A percentile compares a stretch with the other conserved stretches of the same genome.
Evolutionary conservation across 768 basidiomycete species (phyloP).

Genomic region (Collybiopsis luxurians): DNA sequence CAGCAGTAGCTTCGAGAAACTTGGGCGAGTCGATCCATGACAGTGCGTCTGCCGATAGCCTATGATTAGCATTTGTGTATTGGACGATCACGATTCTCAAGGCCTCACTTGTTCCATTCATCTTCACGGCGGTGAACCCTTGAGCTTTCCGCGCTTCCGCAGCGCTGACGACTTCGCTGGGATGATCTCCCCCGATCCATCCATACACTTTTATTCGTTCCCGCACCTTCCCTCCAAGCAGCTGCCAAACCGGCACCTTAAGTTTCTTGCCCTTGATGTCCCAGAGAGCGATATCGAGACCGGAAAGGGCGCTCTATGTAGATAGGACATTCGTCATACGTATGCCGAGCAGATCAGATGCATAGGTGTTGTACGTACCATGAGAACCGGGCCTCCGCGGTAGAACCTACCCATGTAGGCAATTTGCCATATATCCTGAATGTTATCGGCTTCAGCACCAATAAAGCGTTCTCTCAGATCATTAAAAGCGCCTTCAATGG

Average conservation of each 20-base stretch:
- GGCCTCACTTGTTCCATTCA: constrained; percentile 58
- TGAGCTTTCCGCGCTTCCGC: constrained; percentile 54
- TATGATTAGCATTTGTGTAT: not conserved
- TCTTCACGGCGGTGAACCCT: constrained; percentile 71
- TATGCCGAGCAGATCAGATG: not conserved
- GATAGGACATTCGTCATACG: no score
- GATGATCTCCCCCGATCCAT: constrained; percentile 58
- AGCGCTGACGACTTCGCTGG: constrained; percentile 47
- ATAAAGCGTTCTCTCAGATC: constrained; percentile 61
- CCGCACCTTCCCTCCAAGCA: constrained; percentile 69
- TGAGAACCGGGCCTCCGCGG: constrained; percentile 67
- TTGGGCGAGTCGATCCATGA: constrained; percentile 63
- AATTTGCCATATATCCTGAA: constrained; percentile 72
- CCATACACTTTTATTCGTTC: constrained; percentile 57
- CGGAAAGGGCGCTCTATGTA: constrained; percentile 48
- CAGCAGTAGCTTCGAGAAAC: constrained; percentile 46
- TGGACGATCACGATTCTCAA: not conserved
- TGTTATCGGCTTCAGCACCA: constrained; percentile 59
- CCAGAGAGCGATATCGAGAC: constrained; percentile 71
- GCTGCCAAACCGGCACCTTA: constrained; percentile 61
- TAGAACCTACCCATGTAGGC: constrained; percentile 71
- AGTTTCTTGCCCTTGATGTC: constrained; percentile 80
- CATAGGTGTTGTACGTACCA: constrained; percentile 46
- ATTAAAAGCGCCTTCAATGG: constrained; percentile 62
- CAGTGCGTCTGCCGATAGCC: constrained; percentile 20